These are phyloP conservation scores for Irpex rosettiformis DNA, from an alignment of 1,284 basidiomycete genomes.

Conservation along the genomic window DNA sequence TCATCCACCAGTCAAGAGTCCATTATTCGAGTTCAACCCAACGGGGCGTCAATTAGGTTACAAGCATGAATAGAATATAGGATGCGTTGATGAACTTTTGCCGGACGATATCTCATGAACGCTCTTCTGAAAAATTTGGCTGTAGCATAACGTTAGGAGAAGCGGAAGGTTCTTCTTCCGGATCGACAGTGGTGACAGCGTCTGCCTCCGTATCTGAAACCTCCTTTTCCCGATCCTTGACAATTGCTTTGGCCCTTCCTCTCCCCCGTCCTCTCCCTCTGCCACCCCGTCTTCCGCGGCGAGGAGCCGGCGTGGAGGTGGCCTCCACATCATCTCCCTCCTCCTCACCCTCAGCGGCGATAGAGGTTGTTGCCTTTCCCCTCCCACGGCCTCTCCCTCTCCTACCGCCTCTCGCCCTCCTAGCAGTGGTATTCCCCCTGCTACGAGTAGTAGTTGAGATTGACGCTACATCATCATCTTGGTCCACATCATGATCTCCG, in stretches of 20 bases:
- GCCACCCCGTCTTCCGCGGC: conserved; percentile 15
- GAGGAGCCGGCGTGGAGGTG: conserved; percentile 9
- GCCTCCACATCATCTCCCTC: conserved; percentile 19
- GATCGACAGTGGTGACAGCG: background rate
- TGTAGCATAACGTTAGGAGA: background rate
- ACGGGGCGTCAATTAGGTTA: background rate
- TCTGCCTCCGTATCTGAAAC: conserved; percentile 10
- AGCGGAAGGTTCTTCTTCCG: background rate
- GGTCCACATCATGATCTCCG: conserved; percentile 65
- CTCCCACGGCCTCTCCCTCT: conserved; percentile 16
- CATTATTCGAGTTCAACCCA: background rate
- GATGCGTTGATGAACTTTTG: too few relatives aligned
- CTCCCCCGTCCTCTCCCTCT: conserved; percentile 20
- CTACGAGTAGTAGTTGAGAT: conserved; percentile 4
- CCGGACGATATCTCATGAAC: background rate
- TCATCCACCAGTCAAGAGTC: background rate
- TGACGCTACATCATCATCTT: conserved; percentile 21
- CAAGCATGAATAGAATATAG: background rate
- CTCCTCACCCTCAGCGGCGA: conserved; percentile 19
- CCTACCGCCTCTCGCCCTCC: conserved; percentile 17
- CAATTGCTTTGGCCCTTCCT: conserved; percentile 15
- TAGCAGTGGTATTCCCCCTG: conserved; percentile 10
- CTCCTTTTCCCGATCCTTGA: conserved; percentile 12
- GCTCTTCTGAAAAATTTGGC: background rate
- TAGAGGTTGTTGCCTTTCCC: conserved; percentile 11